Base-by-base conservation (phyloP, 2,329 filamentous ascomycete species). In the Nemania sp. region DNA sequence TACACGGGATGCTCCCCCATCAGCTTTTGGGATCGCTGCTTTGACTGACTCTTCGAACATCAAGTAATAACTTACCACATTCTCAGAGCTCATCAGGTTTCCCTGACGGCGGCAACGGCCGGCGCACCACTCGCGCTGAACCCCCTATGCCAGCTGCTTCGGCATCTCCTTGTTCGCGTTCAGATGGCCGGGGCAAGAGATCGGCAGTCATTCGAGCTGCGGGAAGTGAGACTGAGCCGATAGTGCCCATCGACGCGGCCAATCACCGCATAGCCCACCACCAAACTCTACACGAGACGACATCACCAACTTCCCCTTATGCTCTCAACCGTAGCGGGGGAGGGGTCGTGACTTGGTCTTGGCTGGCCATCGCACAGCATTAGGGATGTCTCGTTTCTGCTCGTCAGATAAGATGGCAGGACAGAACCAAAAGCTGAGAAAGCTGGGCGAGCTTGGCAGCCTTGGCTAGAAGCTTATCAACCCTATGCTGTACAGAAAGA, bases 381-480 rank as follows among this genome's bases (percentile, higher is more conserved):
- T 43, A 49, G 15, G 20, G 51, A 39, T 39, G 11, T 45, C 51
- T 46, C 42, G 35, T 45, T n/a, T 39, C 34, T 48, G 50, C 54
- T 49, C 29, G 52, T 49, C 32, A 60, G 57, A 63, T 60, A 63
- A 54, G 57, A 57, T 59, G 57, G 47, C n/a, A 50, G 43, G 52
- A 54, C 20, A 53, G 34, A 21, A 51, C 29, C 10, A 34, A 40
- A 17, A 32, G 32, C 60, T 63, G 60, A 57, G 60, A 51, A 12
- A 20, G 25, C 51, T 56, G 52, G 51, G 48, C 40, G 9, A 46
- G 60, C 60, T 63, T 63, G 60, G 60, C 56, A 12, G 29, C 35
- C 51, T 56, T 55, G 51, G 48, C 40, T 17, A 46, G 60, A 63
- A 63, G 60, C 60, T 63, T 63, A 63, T 63, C 60, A 34, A 60